A percentile compares a stretch with the other conserved stretches of the same genome.
Evolutionary conservation across 2,329 filamentous ascomycete species (phyloP).

Genomic region (Alternaria ethzedia): DNA sequence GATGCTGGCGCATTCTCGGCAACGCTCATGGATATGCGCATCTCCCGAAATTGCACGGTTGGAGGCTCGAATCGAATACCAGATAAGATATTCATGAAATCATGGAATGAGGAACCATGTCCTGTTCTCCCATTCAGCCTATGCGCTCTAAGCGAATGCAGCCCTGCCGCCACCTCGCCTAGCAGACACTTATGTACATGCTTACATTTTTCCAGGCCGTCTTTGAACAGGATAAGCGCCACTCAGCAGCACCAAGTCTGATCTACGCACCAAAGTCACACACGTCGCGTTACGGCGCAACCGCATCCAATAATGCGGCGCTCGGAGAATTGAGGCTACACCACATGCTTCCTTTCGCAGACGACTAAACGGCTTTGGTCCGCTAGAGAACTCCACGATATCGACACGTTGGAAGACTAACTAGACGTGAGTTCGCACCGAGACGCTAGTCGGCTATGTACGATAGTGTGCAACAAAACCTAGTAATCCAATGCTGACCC

Average conservation of each 20-base stretch:
- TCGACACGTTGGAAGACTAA: conserved; percentile 4
- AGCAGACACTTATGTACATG: not conserved
- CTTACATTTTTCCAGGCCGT: not conserved
- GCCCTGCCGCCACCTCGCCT: not conserved
- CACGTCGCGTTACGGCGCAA: not conserved
- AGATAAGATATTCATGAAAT: not conserved
- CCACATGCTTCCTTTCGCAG: not conserved
- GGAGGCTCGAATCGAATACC: not conserved
- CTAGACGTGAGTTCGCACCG: not conserved
- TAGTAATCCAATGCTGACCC: not conserved
- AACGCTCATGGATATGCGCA: not conserved
- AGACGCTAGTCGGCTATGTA: conserved; percentile 1
- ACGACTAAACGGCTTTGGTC: not conserved
- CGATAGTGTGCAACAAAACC: conserved; percentile 4
- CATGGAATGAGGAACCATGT: not conserved
- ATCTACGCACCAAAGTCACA: conserved; percentile 3
- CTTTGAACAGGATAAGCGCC: not conserved
- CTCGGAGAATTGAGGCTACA: conserved; percentile 4
- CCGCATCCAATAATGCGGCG: not conserved
- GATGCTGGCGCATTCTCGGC: not conserved
- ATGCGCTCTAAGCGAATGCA: not conserved
- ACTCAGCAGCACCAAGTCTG: not conserved
- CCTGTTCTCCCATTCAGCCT: not conserved
- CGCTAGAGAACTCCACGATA: conserved; percentile 10
- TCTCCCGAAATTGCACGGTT: not conserved